Base-by-base conservation (phyloP, 495 filamentous ascomycete genomes). In the Xylaria nigripes region DNA sequence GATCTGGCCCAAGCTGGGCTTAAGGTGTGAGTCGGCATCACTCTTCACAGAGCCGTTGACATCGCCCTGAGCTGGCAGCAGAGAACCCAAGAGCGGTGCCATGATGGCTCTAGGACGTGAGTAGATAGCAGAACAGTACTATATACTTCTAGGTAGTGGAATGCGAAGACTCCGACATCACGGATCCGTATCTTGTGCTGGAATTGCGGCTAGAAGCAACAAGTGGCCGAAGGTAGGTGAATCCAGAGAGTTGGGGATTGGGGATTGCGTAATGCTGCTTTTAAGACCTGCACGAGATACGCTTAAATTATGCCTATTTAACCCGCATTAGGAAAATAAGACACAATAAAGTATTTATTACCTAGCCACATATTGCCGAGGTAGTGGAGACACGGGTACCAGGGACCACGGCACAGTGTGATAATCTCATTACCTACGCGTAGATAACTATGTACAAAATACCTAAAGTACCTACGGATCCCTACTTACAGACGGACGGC, bases 41-140 rank as follows among this genome's bases (percentile, higher is more conserved):
- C 55, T 40, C 30, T 34, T 56, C 15, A 57, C 13, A 22, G 57
- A 43, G 4, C 49, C 34, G 15, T 50, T 57, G 16, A 55, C 52
- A 19, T 67, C 64, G 53, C 52, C 61, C 48, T 59, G 58, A 32
- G 58, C 58, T 29, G 64, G 60, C 61, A 58, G 64, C 21, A 58
- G 61, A 1, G 63, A 64, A 7, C 59, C 59, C 63, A 61, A 67
- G 40, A 67, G 59, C 54, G 64, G 59, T 53, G 64, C 61, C 64
- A 67, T 67, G 23, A 45, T 45, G 38, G 47, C 34, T 19, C 16
- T n/a, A 6, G 6, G 22, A 22, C 32, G 5, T 45, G 32, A 12
- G 6, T 36, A n/a, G 32, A 36, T 8, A 15, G 32, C 13, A 36
- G 13, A 8, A n/a, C 3, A 2, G 32, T 2, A 6, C 2, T 36